Base-by-base conservation (phyloP, 2,329 filamentous ascomycete species). In the Colletotrichum graminicola region DNA sequence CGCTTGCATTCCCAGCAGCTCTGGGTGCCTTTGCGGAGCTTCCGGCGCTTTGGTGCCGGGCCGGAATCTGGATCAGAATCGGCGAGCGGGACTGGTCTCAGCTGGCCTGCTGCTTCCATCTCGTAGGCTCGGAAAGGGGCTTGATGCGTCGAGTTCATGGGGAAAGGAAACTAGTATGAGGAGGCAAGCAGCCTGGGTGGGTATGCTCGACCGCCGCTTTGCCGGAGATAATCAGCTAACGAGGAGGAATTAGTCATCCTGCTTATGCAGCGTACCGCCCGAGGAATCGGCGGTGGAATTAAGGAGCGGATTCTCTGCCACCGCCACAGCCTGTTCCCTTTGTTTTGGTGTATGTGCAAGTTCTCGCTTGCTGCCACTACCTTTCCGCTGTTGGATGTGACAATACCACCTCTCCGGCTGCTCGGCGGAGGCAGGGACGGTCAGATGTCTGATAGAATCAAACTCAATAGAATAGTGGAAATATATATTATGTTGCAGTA, bases 1-100 rank as follows among this genome's bases (percentile, higher is more conserved):
- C 70, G 60, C 61, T 70, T 72, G 36, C 70, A 72, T n/a, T 72
- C 66, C 70, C 70, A 72, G 55, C 66, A 72, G 55, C 70, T 72
- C 36, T 66, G 70, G 3, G 70, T 72, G 14, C 70, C 70, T 14
- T 72, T 72, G 39, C 70, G 66, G 29, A 72, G 41, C 45, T 71
- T 72, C 43, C 70, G 54, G 18, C 70, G 60, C 21, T 72, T 72
- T 16, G 45, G 49, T 12, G 57, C 29, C 21, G 64, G 64, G 14
- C 26, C 49, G 16, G 34, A 21, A 14, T 62, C 23, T 26, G 57
- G 64, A 21, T n/a, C 49, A 8, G 34, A 10, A 21, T 62, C 64
- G 5, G 26, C 26, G 5, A 29, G 26, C 7, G 16, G 64, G 34
- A 16, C 32, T 49, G 32, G 54, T 14, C 54, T 56, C 18, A 39